Percentiles rank a stretch among this genome's conserved stretches.
phyloP scores from a whole-genome alignment of 768 basidiomycete genomes.

The Russula sp. region DNA sequence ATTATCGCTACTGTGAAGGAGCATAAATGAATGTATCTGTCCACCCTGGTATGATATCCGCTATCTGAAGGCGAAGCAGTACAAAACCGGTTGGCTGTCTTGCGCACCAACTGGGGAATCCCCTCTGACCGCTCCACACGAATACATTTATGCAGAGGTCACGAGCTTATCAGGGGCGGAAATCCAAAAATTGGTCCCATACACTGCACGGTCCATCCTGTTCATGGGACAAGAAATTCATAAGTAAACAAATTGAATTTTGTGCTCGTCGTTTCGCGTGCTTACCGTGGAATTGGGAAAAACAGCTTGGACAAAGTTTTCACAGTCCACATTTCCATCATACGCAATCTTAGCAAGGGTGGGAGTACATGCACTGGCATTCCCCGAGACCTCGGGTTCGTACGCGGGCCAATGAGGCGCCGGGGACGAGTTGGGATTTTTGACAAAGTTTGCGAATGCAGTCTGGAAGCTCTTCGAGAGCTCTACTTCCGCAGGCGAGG shows the following conservation, averaged over 20 bases:
- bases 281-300: constrained; percentile 4
- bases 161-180: not conserved
- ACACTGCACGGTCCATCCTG: constrained; percentile 9
- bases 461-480: constrained; percentile 32
- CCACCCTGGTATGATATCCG: too few relatives aligned
- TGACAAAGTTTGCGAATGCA: constrained; percentile 17
- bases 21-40: too few relatives aligned
- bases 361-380: not conserved
- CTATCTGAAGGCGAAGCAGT: not conserved
- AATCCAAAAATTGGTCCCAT: constrained; percentile 1
- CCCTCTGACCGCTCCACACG: too few relatives aligned
- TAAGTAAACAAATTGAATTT: not conserved
- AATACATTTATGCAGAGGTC: too few relatives aligned
- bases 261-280: not conserved
- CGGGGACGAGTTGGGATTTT: constrained; percentile 9
- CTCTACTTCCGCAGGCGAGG: constrained; percentile 31
- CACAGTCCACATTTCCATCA: constrained; percentile 2
- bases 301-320: constrained; percentile 4
- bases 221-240: not conserved
- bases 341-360: constrained; percentile 20
- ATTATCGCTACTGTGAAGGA: too few relatives aligned
- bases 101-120: too few relatives aligned
- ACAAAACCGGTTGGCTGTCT: too few relatives aligned
- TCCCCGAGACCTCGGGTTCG: not conserved
- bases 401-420: constrained; percentile 18